Evolutionary conservation across 2,329 filamentous ascomycete genomes (phyloP), one percentile per base, ranked within the genome.

Genomic region (Tothia fuscella): DNA sequence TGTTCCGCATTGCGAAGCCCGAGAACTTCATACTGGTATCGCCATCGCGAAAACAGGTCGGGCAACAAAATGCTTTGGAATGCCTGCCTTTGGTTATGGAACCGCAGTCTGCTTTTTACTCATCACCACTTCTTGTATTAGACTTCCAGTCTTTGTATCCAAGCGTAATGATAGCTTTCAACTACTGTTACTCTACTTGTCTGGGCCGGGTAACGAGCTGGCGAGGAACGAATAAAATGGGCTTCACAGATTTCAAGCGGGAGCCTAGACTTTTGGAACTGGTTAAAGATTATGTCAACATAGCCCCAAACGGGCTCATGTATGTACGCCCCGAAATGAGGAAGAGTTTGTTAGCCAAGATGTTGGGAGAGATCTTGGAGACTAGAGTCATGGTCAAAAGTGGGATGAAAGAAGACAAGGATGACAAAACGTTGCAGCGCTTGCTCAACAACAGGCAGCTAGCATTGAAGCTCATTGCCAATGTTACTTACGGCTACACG

Each of bases 151-250:
- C 86, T 46, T 65, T 98, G 36, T 98, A 98, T 50, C 91, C 91
- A 0, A 95, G 88, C 59, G 80, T 96, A 46, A 95, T 98, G 87
- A 96, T 98, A 55, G 91, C 91, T 0, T 96, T 98, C 66, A 98
- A 98, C 54, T 91, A 95, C 56, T 98, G 91, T 64, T 98, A 98
- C 56, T 96, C 91, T 0, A 98, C 91, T 0, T 98, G 88, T 51
- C 70, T 96, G 0, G 91, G 91, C 0, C 77, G 91, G 22, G 78
- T 94, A 29, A 75, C 78, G 21, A 76, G 78, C 51, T 95, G 89
- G 89, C 77, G 86, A n/a, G 88, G 87, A 2, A 78, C 74, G 22
- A 88, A 86, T 65, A 94, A 96, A 62, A 86, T 98, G 81, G 91
- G 91, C 0, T 94, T 96, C 56, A 78, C 78, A 21, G 81, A 94